These are phyloP conservation scores for Astraeus odoratus DNA, from an alignment of 768 basidiomycete species.

Conservation along the genomic window DNA sequence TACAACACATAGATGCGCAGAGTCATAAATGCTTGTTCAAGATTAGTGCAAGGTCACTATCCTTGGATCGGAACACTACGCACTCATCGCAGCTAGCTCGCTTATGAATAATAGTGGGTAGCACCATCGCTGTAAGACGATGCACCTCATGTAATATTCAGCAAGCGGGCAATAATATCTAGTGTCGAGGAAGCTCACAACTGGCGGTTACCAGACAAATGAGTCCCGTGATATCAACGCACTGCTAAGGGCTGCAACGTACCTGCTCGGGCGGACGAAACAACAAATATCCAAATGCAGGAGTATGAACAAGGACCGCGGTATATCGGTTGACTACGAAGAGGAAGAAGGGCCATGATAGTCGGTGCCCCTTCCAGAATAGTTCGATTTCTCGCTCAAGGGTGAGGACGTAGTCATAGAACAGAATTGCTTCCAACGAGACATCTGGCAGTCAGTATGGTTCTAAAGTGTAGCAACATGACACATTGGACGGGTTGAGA, in stretches of 20 bases:
- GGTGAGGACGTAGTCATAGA: slow-evolving; percentile 43
- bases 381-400: slow-evolving; percentile 34
- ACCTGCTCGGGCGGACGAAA: slow-evolving; percentile 14
- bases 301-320: slow-evolving; percentile 32
- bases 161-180: no score
- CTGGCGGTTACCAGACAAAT: no score
- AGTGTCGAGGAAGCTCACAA: no score
- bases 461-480: no score
- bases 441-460: no score
- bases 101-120: no score
- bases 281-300: slow-evolving; percentile 30
- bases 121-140: no score
- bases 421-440: slow-evolving; percentile 27
- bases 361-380: slow-evolving; percentile 33
- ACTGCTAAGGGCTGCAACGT: slow-evolving; percentile 1
- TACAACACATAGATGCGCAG: slow-evolving; percentile 19
- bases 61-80: neutral
- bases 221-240: neutral
- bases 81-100: slow-evolving; percentile 5
- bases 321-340: slow-evolving; percentile 40
- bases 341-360: slow-evolving; percentile 29
- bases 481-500: no score
- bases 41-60: neutral
- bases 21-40: slow-evolving; percentile 9
- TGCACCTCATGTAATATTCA: no score